Conservation (phyloP, 495 filamentous ascomycete species). For the Glarea lozoyensis region DNA sequence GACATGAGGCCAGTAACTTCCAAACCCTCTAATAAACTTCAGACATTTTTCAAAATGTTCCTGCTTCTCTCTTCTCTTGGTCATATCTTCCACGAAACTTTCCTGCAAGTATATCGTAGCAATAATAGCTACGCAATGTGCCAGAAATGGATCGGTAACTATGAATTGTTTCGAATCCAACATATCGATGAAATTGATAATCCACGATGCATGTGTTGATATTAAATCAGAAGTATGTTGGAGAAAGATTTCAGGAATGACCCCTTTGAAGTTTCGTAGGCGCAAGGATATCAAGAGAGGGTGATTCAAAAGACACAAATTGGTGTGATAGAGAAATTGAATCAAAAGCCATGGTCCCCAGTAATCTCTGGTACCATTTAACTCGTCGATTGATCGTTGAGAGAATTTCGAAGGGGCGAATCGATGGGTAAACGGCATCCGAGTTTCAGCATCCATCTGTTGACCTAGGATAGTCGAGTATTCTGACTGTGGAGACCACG, state of each 20-base stretch:
- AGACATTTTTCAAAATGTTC: conserved; percentile 37
- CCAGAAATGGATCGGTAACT: conserved; percentile 37
- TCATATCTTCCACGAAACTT: conserved; percentile 32
- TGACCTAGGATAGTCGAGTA: conserved; percentile 37
- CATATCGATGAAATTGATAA: conserved; percentile 39
- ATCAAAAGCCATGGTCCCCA: conserved; percentile 41
- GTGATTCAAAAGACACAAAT: conserved; percentile 38
- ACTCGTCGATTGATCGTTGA: conserved; percentile 30
- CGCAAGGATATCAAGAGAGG: conserved; percentile 36
- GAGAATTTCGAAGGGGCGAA: conserved; percentile 36
- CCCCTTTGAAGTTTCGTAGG: conserved; percentile 35
- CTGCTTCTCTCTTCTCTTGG: conserved; percentile 32
- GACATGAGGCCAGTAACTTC: conserved; percentile 38
- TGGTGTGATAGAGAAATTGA: conserved; percentile 42
- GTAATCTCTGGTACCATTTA: conserved; percentile 33
- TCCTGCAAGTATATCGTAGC: conserved; percentile 42
- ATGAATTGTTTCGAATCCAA: conserved; percentile 34
- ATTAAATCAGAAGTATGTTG: conserved; percentile 40
- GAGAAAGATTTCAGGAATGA: conserved; percentile 41
- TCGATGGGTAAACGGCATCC: conserved; percentile 36
- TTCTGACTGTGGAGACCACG: conserved; percentile 41
- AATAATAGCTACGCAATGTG: conserved; percentile 39
- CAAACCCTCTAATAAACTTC: conserved; percentile 33
- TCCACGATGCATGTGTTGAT: conserved; percentile 38
- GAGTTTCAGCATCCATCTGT: conserved; percentile 40